Evolutionary conservation across 495 filamentous ascomycete genomes (phyloP).

Genomic region (Podospora didyma): DNA sequence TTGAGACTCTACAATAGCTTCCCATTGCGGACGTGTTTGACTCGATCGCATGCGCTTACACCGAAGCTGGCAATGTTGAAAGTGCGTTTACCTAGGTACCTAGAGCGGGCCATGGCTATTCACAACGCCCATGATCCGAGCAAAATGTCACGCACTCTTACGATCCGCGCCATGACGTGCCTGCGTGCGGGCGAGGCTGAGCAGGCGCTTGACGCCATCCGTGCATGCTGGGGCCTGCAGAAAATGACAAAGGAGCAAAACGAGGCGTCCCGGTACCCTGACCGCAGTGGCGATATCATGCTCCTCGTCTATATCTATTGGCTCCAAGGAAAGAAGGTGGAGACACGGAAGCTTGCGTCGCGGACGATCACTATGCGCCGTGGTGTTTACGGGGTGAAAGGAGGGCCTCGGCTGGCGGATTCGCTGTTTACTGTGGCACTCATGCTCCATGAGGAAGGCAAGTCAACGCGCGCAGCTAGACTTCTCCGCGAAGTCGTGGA

Average conservation of each 20-base stretch:
- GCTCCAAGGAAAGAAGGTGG: neutral
- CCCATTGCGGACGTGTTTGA: slow-evolving; percentile 8
- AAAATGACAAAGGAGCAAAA: slow-evolving; percentile 7
- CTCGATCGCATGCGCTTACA: slow-evolving; percentile 8
- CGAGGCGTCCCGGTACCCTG: slow-evolving; percentile 11
- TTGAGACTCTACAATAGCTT: slow-evolving; percentile 1
- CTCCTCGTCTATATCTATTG: slow-evolving; percentile 10
- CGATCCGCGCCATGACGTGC: slow-evolving; percentile 4
- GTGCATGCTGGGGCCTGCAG: neutral
- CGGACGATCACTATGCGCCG: slow-evolving; percentile 6
- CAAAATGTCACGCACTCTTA: slow-evolving; percentile 7
- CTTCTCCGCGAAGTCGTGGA: slow-evolving; percentile 7
- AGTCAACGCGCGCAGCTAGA: slow-evolving; percentile 1
- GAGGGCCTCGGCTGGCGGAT: slow-evolving; percentile 11
- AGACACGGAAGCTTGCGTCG: slow-evolving; percentile 1
- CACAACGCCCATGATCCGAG: slow-evolving; percentile 4
- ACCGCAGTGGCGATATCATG: slow-evolving; percentile 20
- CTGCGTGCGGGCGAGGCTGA: slow-evolving; percentile 4
- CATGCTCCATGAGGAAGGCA: slow-evolving; percentile 8
- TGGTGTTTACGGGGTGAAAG: slow-evolving; percentile 4
- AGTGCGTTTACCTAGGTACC: slow-evolving; percentile 1
- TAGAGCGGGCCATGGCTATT: slow-evolving; percentile 6
- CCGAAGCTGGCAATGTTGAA: slow-evolving; percentile 2
- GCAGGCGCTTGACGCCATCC: slow-evolving; percentile 6
- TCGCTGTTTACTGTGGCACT: slow-evolving; percentile 6